Percentiles rank a stretch among this genome's conserved stretches.
These are phyloP conservation scores for Ilex paraguariensis DNA, from an alignment of 305 asterid species.

Conservation along the genomic window DNA sequence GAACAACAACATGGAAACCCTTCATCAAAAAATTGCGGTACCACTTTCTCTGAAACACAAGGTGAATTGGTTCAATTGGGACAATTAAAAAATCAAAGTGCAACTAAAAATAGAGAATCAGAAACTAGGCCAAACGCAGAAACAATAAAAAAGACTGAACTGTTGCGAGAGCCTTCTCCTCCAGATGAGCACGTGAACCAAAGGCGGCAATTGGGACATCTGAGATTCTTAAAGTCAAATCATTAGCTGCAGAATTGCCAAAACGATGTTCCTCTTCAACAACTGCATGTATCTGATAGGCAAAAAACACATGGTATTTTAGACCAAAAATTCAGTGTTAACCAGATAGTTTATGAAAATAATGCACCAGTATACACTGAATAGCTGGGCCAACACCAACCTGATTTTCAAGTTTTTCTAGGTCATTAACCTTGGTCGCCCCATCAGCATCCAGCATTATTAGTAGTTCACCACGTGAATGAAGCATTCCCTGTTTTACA, in stretches of 20 bases:
- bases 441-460: slow-evolving; percentile 99
- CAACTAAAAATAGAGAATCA: no score
- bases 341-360: slow-evolving; percentile 1
- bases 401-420: slow-evolving; percentile 96
- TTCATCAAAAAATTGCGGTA: slow-evolving; percentile 94
- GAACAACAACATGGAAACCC: slow-evolving; percentile 94
- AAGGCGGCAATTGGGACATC: slow-evolving; percentile 79
- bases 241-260: slow-evolving; percentile 51
- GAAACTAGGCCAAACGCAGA: not conserved
- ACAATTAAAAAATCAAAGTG: no score
- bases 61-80: slow-evolving; percentile 3
- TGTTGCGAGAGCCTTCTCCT: slow-evolving; percentile 91
- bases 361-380: not conserved
- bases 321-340: not conserved
- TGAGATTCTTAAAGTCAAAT: slow-evolving; percentile 50
- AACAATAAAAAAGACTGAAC: slow-evolving; percentile 49
- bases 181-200: slow-evolving; percentile 99
- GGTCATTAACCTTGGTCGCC: slow-evolving; percentile 82
- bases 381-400: slow-evolving; percentile 26
- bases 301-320: slow-evolving; percentile 29
- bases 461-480: slow-evolving; percentile 93
- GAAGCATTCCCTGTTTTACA: slow-evolving; percentile 96
- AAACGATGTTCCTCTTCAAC: slow-evolving; percentile 46
- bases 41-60: slow-evolving; percentile 85
- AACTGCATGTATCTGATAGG: slow-evolving; percentile 77